Conservation (phyloP, 2,329 filamentous ascomycete genomes). For the Beauveria bassiana region DNA sequence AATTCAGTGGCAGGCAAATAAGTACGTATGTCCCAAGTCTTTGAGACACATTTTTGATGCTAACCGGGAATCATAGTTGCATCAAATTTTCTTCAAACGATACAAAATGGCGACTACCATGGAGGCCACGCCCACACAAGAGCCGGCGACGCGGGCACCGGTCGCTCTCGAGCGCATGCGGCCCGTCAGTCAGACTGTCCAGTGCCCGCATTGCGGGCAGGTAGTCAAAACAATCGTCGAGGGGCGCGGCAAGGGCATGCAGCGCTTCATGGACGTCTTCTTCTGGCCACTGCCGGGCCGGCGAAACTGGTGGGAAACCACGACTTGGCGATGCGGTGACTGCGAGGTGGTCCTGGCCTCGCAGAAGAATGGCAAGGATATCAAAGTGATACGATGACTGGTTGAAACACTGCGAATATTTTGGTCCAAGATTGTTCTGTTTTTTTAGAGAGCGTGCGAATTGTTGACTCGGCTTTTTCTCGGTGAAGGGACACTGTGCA, state of each 20-base stretch:
- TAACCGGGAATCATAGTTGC: too few relatives aligned
- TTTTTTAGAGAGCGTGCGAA: not conserved
- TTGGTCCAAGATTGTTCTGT: not conserved
- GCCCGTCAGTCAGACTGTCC: constrained; percentile 15
- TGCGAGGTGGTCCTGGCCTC: constrained; percentile 19
- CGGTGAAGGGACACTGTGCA: too few relatives aligned
- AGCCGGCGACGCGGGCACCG: not conserved
- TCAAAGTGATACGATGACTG: not conserved
- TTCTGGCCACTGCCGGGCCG: constrained; percentile 20
- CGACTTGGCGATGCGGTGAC: constrained; percentile 17
- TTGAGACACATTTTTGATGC: too few relatives aligned
- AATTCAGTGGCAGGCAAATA: too few relatives aligned
- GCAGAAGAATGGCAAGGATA: constrained; percentile 9
- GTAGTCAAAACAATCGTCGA: constrained; percentile 15
- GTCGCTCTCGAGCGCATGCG: constrained; percentile 4
- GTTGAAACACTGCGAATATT: not conserved
- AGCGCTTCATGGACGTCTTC: constrained; percentile 21
- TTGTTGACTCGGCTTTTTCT: not conserved
- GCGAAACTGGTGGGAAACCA: constrained; percentile 14
- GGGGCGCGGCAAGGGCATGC: constrained; percentile 18
- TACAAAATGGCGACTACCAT: not conserved
- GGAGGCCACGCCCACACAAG: not conserved
- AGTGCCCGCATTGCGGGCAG: constrained; percentile 20
- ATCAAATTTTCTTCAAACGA: not conserved
- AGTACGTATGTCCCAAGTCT: too few relatives aligned